Evolutionary conservation across 1,284 basidiomycete genomes (phyloP).

Genomic region (Ceratobasidium sp.): DNA sequence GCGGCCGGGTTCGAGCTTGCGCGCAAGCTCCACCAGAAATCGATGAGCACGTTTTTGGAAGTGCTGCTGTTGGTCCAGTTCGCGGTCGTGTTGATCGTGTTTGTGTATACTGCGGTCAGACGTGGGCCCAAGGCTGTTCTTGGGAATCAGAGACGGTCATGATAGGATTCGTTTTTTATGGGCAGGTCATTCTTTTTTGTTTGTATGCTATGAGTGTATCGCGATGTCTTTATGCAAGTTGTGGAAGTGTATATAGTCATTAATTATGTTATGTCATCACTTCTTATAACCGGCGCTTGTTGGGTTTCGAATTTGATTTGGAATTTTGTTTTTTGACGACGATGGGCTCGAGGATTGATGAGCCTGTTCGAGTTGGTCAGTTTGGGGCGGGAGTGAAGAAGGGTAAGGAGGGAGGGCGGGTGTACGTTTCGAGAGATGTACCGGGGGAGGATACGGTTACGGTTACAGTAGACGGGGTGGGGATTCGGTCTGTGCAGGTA

Average conservation of each 20-base stretch:
- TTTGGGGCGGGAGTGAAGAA: not conserved
- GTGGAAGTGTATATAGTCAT: conserved; percentile 12
- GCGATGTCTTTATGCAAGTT: conserved; percentile 4
- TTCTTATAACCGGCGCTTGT: conserved; percentile 24
- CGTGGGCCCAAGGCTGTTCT: conserved; percentile 47
- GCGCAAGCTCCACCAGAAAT: conserved; percentile 42
- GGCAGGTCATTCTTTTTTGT: not conserved
- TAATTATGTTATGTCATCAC: conserved; percentile 6
- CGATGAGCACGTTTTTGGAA: conserved; percentile 46
- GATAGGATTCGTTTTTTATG: too few relatives aligned
- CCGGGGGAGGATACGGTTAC: conserved; percentile 2
- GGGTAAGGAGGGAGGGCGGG: not conserved
- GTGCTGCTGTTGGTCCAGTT: conserved; percentile 48
- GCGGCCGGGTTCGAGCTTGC: conserved; percentile 39
- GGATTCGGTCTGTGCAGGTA: conserved; percentile 26
- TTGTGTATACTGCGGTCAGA: conserved; percentile 47
- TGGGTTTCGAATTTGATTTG: conserved; percentile 10
- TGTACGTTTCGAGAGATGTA: not conserved
- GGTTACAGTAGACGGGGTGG: conserved; percentile 23
- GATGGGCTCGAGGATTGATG: conserved; percentile 18
- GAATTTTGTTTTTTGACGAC: conserved; percentile 26
- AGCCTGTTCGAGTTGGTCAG: conserved; percentile 6
- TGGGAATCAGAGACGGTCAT: conserved; percentile 7
- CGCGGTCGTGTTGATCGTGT: conserved; percentile 45
- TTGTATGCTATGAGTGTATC: conserved; percentile 11